phyloP scores from a whole-genome alignment of 2,329 filamentous ascomycete species.

The Lomentospora prolificans region DNA sequence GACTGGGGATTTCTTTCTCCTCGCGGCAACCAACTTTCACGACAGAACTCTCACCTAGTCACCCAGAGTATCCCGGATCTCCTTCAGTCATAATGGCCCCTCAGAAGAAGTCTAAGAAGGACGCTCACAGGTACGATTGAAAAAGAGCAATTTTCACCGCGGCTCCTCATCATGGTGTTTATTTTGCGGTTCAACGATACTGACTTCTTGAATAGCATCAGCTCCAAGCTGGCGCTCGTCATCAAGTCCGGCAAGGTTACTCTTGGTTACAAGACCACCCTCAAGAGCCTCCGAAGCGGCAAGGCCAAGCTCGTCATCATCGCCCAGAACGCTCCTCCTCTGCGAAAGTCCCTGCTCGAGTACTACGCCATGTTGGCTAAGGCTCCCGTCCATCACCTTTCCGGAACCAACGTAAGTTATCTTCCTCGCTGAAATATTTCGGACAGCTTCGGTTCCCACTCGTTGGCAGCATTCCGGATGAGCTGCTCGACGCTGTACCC shows the following conservation, averaged over 20 bases:
- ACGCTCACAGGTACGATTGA: conserved; percentile 50
- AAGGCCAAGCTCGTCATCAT: conserved; percentile 99
- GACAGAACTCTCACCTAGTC: conserved; percentile 22
- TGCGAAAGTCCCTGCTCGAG: conserved; percentile 96
- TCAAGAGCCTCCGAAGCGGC: conserved; percentile 85
- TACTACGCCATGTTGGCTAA: conserved; percentile 91
- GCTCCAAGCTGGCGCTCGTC: conserved; percentile 51
- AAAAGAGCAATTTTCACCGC: not conserved
- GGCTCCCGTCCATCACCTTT: conserved; percentile 94
- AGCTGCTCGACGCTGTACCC: conserved; percentile 41
- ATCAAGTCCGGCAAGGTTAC: conserved; percentile 69
- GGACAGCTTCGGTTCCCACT: not conserved
- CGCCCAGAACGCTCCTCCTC: conserved; percentile 85
- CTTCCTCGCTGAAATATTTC: conserved; percentile 15
- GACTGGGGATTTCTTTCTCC: conserved; percentile 16
- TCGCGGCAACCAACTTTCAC: conserved; percentile 12
- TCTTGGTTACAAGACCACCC: conserved; percentile 54
- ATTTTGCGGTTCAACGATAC: not conserved
- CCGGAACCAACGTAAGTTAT: conserved; percentile 92
- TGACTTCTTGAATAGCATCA: conserved; percentile 43
- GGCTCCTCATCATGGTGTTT: not conserved
- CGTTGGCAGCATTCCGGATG: not conserved
- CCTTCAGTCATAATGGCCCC: conserved; percentile 53
- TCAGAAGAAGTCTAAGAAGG: conserved; percentile 77
- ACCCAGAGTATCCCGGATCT: conserved; percentile 14